Evolutionary conservation across 78 protist species (phyloP).

Genomic region (Dictyostelium brefeldianum): DNA sequence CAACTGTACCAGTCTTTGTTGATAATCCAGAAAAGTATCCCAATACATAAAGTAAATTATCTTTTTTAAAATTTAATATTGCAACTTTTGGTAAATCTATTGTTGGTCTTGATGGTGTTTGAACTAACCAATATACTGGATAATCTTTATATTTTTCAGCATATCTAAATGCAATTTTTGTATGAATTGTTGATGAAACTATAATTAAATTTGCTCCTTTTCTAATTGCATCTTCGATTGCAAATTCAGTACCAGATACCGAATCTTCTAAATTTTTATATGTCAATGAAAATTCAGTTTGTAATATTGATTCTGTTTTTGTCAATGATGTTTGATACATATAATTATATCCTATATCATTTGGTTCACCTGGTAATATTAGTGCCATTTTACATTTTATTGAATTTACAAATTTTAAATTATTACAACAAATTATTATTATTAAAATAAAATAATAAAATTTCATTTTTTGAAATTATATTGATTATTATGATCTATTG

Average conservation of each 20-base stretch:
- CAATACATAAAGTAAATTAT: neutral
- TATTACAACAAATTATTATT: neutral
- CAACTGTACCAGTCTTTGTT: conserved; percentile 25
- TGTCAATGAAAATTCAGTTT: neutral
- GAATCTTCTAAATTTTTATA: neutral
- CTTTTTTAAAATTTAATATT: conserved; percentile 10
- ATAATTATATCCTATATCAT: conserved; percentile 25
- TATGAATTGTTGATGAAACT: conserved; percentile 20
- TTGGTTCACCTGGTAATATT: neutral
- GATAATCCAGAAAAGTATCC: conserved; percentile 45
- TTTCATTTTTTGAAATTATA: too few relatives aligned
- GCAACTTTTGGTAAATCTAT: conserved; percentile 20
- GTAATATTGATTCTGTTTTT: neutral
- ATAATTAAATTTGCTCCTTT: conserved; percentile 30
- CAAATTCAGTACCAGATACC: neutral
- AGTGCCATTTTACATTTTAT: neutral
- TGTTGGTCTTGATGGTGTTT: conserved; percentile 12
- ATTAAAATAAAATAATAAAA: too few relatives aligned
- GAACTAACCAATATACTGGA: neutral
- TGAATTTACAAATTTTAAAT: neutral
- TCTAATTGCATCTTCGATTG: neutral
- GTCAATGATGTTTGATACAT: conserved; percentile 18
- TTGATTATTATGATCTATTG: too few relatives aligned
- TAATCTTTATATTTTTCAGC: neutral
- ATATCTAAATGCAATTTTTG: neutral